These are phyloP conservation scores for Usnea hakonensis DNA, from an alignment of 495 filamentous ascomycete genomes.

Conservation along the genomic window DNA sequence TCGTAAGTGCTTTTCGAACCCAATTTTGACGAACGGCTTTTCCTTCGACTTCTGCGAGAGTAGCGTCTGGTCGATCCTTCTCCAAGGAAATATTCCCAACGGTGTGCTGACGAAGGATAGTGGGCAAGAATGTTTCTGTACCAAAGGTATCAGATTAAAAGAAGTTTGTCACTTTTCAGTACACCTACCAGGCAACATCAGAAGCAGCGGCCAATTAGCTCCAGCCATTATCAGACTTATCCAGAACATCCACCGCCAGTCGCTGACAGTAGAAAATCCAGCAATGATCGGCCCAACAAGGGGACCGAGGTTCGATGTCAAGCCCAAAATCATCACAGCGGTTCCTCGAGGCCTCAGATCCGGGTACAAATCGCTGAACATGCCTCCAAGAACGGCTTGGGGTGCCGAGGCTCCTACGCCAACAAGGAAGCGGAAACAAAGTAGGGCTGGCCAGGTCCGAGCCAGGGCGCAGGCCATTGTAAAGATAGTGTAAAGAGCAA, in stretches of 20 bases:
- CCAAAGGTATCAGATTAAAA: no score
- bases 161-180: no score
- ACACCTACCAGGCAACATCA: no score
- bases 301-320: neutral
- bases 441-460: neutral
- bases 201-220: neutral
- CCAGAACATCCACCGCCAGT: slow-evolving; percentile 5
- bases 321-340: neutral
- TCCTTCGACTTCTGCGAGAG: no score
- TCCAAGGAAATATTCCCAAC: no score
- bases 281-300: neutral
- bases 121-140: no score
- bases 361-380: neutral
- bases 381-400: neutral
- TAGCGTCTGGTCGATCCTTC: no score
- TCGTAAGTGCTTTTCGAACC: slow-evolving; percentile 17
- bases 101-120: no score
- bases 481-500: neutral
- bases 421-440: neutral
- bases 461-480: neutral
- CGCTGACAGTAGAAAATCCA: neutral
- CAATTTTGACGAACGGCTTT: no score
- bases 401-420: neutral
- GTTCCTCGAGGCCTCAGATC: neutral
- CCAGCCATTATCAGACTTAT: slow-evolving; percentile 3